Evolutionary conservation across 441 rosid genomes (phyloP), one percentile per base, ranked within the genome.

Genomic region (Populus hybrid): DNA sequence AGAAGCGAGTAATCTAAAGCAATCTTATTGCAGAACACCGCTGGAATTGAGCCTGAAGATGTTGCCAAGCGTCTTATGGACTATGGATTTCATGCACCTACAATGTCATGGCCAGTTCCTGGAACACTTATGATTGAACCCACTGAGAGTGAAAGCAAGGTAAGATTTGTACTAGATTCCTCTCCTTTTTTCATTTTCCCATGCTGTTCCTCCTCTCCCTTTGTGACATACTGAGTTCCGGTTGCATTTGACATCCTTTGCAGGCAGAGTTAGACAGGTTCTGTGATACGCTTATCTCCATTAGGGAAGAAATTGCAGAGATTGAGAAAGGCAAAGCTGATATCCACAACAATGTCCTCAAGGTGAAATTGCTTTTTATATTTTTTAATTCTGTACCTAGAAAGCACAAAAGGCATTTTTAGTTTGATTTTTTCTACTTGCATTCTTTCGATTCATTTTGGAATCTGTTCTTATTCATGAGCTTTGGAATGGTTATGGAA

Each of bases 91-190:
- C 98, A 94, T 86, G 98, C 68, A 70, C 99, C 98, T 57, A 96
- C 99, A 82, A 93, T 96, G 98, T 93, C 99, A 53, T 96, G 94
- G 93, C 99, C 99, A 63, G 99, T 96, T 80, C 95, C 99, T 2
- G 97, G 98, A 79, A 96, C 98, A 12, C 98, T 94, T 71, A 94
- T 94, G 99, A 90, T 96, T 70, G 99, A 96, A 80, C 99, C 99
- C 10, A 96, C 99, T 50, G 98, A 96, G 87, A 94, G 99, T 87
- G 99, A 96, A 92, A 93, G 98, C 98, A 96, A 94, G 96, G 98
- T 93, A 85, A 66, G 72, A 67, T 6, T 8, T 34, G 50, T 0
- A 32, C 50, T 8, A 6, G 11, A 70, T 75, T 77, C 26, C 72
- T 46, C 61, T 40, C 66, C 11, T 26, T 24, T 57, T 74, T 77